These are phyloP conservation scores for Gossypium arboreum DNA, from an alignment of 345 rosid species.

Conservation along the genomic window DNA sequence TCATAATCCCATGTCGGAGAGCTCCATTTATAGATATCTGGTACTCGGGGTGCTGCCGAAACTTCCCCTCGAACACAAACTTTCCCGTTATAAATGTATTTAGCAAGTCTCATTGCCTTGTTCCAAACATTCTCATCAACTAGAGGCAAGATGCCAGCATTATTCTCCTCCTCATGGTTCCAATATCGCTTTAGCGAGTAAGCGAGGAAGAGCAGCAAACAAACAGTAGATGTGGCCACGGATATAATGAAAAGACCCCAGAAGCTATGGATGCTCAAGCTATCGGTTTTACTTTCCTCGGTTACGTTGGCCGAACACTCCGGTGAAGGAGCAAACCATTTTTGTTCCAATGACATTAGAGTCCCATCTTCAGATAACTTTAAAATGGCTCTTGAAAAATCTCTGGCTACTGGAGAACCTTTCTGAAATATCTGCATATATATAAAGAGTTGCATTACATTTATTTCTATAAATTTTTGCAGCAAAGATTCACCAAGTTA, in stretches of 20 bases:
- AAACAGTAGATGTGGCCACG: constrained; percentile 33
- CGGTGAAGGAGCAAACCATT: constrained; percentile 26
- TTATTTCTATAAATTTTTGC: background rate
- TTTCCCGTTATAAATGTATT: constrained; percentile 15
- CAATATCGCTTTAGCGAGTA: constrained; percentile 9
- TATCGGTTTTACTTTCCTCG: constrained; percentile 15
- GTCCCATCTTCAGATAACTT: constrained; percentile 36
- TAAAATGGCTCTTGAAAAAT: constrained; percentile 47
- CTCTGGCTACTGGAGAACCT: constrained; percentile 39
- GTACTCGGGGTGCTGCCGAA: constrained; percentile 4
- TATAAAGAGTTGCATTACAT: background rate
- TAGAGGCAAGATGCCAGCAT: constrained; percentile 3
- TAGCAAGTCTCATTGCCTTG: constrained; percentile 13
- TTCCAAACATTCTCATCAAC: constrained; percentile 15
- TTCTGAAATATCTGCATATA: constrained; percentile 46
- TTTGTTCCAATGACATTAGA: constrained; percentile 22
- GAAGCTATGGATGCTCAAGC: constrained; percentile 40
- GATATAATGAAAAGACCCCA: constrained; percentile 40
- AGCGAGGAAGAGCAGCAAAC: constrained; percentile 30
- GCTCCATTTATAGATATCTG: constrained; percentile 7
- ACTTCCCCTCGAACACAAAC: background rate
- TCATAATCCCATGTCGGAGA: constrained; percentile 16
- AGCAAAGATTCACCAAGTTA: background rate
- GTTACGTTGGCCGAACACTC: constrained; percentile 24
- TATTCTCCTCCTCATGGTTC: background rate